Conservation (phyloP, 257 asterid species). For the Nemophila menziesii region DNA sequence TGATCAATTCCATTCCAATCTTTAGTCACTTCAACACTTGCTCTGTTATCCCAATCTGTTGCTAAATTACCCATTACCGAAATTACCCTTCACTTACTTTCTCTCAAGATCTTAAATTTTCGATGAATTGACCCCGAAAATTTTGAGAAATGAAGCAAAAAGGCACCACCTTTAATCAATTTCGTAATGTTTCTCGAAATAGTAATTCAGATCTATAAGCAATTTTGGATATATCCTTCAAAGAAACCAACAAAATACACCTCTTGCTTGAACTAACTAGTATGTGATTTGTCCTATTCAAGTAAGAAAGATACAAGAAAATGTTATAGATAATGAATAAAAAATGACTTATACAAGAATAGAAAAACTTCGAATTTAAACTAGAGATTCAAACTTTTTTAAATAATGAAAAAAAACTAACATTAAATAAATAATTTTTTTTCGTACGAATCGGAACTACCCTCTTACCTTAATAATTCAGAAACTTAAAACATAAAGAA, state of each 20-base stretch:
- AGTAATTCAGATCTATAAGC: slow-evolving; percentile 23
- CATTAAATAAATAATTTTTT: background rate
- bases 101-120: slow-evolving; percentile 13
- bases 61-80: slow-evolving; percentile 69
- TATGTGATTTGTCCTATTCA: slow-evolving; percentile 10
- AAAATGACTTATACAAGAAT: slow-evolving; percentile 11
- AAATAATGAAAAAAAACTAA: background rate
- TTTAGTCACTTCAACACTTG: slow-evolving; percentile 54
- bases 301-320: slow-evolving; percentile 14
- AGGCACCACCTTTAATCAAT: slow-evolving; percentile 10
- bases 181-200: slow-evolving; percentile 18
- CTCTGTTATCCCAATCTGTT: slow-evolving; percentile 66
- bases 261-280: slow-evolving; percentile 20
- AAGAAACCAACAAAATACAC: slow-evolving; percentile 15
- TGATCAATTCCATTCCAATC: slow-evolving; percentile 90
- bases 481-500: background rate
- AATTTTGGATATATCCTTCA: slow-evolving; percentile 16
- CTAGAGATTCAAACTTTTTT: background rate
- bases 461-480: background rate
- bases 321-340: slow-evolving; percentile 7
- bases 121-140: slow-evolving; percentile 20
- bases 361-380: slow-evolving; percentile 9
- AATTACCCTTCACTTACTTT: slow-evolving; percentile 1
- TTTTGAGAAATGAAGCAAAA: slow-evolving; percentile 20
- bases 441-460: background rate